Conservation (phyloP, 148 eudicot species). For the Pharnaceum exiguum region DNA sequence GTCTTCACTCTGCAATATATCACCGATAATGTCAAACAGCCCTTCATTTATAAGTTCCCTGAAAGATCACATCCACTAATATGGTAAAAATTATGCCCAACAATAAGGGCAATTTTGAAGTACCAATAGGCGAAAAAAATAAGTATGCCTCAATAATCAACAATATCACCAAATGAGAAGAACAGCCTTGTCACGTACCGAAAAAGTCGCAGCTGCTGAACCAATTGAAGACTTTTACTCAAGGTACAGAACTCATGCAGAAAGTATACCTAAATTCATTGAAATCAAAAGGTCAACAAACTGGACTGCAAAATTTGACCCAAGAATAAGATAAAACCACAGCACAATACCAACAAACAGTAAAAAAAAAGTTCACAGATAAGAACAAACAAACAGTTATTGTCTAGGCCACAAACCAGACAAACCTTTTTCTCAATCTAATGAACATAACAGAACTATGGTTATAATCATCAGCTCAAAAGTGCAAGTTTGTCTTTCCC, state of each 20-base stretch:
- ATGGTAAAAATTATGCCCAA: not conserved
- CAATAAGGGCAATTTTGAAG: not conserved
- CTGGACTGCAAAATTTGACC: not conserved
- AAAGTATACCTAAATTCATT: slow-evolving; percentile 52
- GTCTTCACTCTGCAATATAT: slow-evolving; percentile 65
- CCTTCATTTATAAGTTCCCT: slow-evolving; percentile 95
- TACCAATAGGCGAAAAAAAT: not conserved
- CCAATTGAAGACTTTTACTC: slow-evolving; percentile 96
- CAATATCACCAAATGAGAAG: slow-evolving; percentile 3
- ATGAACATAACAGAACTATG: no score
- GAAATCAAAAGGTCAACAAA: not conserved
- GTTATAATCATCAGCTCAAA: no score
- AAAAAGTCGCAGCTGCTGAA: slow-evolving; percentile 78
- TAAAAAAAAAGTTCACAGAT: not conserved
- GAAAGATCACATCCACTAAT: slow-evolving; percentile 3
- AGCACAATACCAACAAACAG: not conserved
- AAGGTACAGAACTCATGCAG: slow-evolving; percentile 86
- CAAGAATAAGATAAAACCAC: not conserved
- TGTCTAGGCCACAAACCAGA: no score
- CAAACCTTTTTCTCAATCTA: no score
- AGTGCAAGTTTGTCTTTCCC: no score
- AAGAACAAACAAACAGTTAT: not conserved
- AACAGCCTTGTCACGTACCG: slow-evolving; percentile 41
- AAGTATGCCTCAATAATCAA: not conserved
- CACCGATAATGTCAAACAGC: slow-evolving; percentile 71